These are phyloP conservation scores for Septoria linicola DNA, from an alignment of 2,329 filamentous ascomycete genomes.

Conservation along the genomic window DNA sequence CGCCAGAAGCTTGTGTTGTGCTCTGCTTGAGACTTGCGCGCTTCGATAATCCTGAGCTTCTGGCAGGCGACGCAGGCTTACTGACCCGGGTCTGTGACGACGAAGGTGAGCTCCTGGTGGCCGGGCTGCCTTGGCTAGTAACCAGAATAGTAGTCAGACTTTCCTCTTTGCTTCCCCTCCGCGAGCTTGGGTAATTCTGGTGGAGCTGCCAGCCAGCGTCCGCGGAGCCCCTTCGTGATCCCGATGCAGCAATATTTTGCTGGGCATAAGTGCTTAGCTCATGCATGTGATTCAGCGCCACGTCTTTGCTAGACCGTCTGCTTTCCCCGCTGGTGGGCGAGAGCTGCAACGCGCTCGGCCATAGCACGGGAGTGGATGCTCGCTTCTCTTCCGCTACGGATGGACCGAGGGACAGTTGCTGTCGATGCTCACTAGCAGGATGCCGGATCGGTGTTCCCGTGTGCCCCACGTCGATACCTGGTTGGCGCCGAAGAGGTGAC, in stretches of 20 bases:
- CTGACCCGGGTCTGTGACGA: conserved; percentile 22
- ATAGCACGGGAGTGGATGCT: conserved; percentile 29
- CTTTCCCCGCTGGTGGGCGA: conserved; percentile 31
- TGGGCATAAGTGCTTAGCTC: conserved; percentile 35
- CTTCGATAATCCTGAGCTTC: conserved; percentile 15
- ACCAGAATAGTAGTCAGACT: conserved; percentile 39
- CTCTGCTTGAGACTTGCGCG: conserved; percentile 25
- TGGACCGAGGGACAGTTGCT: conserved; percentile 27
- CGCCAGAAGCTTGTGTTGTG: conserved; percentile 10
- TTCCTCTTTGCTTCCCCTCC: conserved; percentile 39
- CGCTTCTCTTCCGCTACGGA: conserved; percentile 27
- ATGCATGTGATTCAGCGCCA: conserved; percentile 38
- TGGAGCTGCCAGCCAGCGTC: conserved; percentile 37
- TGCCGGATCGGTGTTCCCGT: conserved; percentile 22
- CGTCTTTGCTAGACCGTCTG: conserved; percentile 40
- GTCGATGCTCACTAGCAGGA: conserved; percentile 30
- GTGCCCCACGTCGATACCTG: conserved; percentile 17
- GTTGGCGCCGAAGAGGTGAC: conserved; percentile 25
- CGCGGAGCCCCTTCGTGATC: conserved; percentile 37
- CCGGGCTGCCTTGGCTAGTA: conserved; percentile 34
- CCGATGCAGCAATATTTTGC: conserved; percentile 28
- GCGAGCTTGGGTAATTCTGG: conserved; percentile 35
- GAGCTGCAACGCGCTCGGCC: conserved; percentile 25
- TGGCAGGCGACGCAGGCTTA: conserved; percentile 25
- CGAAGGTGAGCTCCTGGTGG: conserved; percentile 26